phyloP scores from a whole-genome alignment of 2,329 filamentous ascomycete species.

The Alternaria sp. region DNA sequence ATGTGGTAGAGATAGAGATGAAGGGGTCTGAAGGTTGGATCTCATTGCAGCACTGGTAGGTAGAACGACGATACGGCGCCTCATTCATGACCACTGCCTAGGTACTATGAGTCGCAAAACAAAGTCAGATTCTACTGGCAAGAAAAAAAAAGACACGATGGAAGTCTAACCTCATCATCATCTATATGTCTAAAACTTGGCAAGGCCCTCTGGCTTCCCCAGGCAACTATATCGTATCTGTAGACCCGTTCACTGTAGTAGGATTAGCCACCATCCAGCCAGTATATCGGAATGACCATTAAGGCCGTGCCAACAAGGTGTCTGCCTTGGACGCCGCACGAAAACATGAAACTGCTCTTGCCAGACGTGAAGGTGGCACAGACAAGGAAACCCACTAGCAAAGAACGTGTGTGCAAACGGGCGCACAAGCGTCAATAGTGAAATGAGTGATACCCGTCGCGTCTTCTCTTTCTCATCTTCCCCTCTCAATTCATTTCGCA shows the following conservation, averaged over 20 bases:
- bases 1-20: neutral
- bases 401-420: neutral
- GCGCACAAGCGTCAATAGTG: constrained; percentile 2
- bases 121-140: neutral
- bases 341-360: neutral
- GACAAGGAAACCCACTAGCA: constrained; percentile 1
- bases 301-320: neutral
- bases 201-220: neutral
- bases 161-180: neutral
- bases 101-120: neutral
- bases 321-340: constrained; percentile 5
- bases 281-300: neutral
- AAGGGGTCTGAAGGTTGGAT: neutral
- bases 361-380: constrained; percentile 1
- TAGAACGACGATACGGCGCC: neutral
- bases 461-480: neutral
- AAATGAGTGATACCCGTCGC: constrained; percentile 1
- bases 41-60: neutral
- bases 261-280: neutral
- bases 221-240: constrained; percentile 5
- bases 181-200: neutral
- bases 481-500: neutral
- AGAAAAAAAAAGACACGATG: neutral
- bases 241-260: neutral
- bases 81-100: neutral